phyloP scores from a whole-genome alignment of 768 basidiomycete species.

The Daedaleopsis sinensis region DNA sequence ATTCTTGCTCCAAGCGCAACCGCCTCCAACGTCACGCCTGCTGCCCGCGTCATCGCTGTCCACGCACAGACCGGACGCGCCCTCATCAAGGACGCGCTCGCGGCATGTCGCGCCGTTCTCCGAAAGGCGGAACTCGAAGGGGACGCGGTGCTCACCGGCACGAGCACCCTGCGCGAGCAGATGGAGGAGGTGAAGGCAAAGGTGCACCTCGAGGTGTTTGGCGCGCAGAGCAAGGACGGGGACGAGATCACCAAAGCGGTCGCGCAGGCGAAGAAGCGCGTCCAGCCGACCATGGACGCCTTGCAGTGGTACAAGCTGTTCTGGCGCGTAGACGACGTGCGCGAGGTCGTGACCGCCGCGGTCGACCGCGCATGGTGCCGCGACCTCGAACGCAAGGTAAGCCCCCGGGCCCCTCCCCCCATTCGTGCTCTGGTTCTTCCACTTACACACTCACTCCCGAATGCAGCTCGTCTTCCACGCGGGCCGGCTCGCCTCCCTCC shows the following conservation, averaged over 20 bases:
- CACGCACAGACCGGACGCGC: conserved; percentile 26
- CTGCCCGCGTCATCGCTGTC: conserved; percentile 7
- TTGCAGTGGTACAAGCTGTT: conserved; percentile 43
- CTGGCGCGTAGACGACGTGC: conserved; percentile 46
- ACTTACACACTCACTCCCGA: not conserved
- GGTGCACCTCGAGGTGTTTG: conserved; percentile 26
- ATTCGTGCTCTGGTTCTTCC: not conserved
- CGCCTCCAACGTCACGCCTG: not conserved
- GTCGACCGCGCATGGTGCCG: conserved; percentile 42
- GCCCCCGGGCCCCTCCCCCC: no score
- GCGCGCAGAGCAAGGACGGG: conserved; percentile 13
- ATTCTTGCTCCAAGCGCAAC: conserved; percentile 4
- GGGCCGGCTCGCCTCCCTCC: conserved; percentile 55
- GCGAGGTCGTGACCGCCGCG: conserved; percentile 34
- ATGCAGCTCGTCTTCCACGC: conserved; percentile 66
- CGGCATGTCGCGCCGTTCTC: conserved; percentile 16
- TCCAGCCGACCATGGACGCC: conserved; percentile 34
- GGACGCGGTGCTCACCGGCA: conserved; percentile 13
- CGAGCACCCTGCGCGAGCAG: conserved; percentile 19
- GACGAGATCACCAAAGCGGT: conserved; percentile 33
- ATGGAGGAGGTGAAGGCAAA: conserved; percentile 28
- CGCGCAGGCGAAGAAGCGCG: conserved; percentile 31
- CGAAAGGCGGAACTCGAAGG: conserved; percentile 20
- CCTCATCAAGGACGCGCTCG: conserved; percentile 22
- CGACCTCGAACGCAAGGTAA: conserved; percentile 32